Conservation (phyloP, 2,329 filamentous ascomycete genomes). For the Aspergillus melleus region DNA sequence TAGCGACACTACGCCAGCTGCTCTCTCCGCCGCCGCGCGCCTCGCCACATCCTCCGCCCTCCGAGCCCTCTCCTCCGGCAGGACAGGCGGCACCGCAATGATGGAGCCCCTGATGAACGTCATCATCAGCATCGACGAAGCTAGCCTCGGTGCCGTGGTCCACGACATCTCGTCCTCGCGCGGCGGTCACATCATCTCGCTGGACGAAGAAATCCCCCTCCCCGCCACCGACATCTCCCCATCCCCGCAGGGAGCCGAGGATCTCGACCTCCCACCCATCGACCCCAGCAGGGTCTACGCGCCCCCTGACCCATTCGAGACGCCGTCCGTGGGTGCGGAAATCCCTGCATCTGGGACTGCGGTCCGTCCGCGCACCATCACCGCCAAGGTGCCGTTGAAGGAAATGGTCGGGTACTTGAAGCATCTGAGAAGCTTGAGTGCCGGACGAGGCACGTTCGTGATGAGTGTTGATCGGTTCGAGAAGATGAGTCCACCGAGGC, state of each 20-base stretch:
- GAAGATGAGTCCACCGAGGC: slow-evolving; percentile 61
- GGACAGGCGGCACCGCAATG: slow-evolving; percentile 58
- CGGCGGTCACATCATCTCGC: slow-evolving; percentile 72
- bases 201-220: slow-evolving; percentile 53
- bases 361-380: slow-evolving; percentile 63
- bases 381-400: slow-evolving; percentile 85
- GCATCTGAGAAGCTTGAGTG: slow-evolving; percentile 83
- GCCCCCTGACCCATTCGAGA: slow-evolving; percentile 76
- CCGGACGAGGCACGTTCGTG: slow-evolving; percentile 75
- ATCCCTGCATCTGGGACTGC: slow-evolving; percentile 32
- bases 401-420: slow-evolving; percentile 96
- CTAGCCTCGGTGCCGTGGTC: slow-evolving; percentile 75
- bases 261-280: slow-evolving; percentile 51
- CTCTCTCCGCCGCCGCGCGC: slow-evolving; percentile 65
- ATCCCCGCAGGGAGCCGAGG: slow-evolving; percentile 23
- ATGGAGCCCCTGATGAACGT: slow-evolving; percentile 95
- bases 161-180: slow-evolving; percentile 75
- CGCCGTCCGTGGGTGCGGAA: slow-evolving; percentile 22
- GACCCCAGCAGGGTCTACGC: slow-evolving; percentile 78
- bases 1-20: slow-evolving; percentile 65
- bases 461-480: slow-evolving; percentile 74
- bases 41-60: slow-evolving; percentile 70
- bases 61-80: slow-evolving; percentile 55
- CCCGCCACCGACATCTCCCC: slow-evolving; percentile 28
- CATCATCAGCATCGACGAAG: slow-evolving; percentile 81